Evolutionary conservation across 2,329 filamentous ascomycete genomes (phyloP).

Genomic region (Colletotrichum chlorophyti): DNA sequence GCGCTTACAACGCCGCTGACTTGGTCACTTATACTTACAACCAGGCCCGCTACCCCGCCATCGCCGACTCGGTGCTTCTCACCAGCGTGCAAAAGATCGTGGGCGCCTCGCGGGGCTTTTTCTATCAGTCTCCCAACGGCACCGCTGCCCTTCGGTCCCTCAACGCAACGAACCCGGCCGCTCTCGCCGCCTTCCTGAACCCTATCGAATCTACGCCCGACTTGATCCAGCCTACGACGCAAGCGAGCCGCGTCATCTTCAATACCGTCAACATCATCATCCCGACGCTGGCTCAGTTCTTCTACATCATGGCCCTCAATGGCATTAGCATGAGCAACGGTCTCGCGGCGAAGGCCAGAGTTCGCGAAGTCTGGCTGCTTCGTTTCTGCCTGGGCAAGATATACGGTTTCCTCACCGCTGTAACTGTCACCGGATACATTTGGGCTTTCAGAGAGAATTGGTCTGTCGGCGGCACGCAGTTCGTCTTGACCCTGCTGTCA

Average conservation of each 20-base stretch:
- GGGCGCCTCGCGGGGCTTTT: slow-evolving; percentile 32
- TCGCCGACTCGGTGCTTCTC: slow-evolving; percentile 36
- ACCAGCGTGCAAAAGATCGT: slow-evolving; percentile 38
- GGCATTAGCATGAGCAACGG: slow-evolving; percentile 10
- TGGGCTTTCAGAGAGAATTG: slow-evolving; percentile 53
- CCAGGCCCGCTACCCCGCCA: slow-evolving; percentile 42
- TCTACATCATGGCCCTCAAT: slow-evolving; percentile 33
- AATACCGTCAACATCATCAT: slow-evolving; percentile 49
- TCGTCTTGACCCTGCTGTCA: slow-evolving; percentile 36
- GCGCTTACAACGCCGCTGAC: slow-evolving; percentile 40
- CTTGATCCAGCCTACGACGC: slow-evolving; percentile 40
- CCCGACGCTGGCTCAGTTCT: slow-evolving; percentile 40
- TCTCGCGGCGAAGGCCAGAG: slow-evolving; percentile 12
- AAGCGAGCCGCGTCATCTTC: slow-evolving; percentile 41
- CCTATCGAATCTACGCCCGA: slow-evolving; percentile 38
- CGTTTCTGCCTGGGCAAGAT: slow-evolving; percentile 36
- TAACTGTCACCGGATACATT: slow-evolving; percentile 47
- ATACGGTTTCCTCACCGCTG: slow-evolving; percentile 43
- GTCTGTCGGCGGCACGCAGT: slow-evolving; percentile 40
- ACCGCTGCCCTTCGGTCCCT: slow-evolving; percentile 22
- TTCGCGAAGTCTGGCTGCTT: slow-evolving; percentile 35
- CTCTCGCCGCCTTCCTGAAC: slow-evolving; percentile 40
- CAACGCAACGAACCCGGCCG: slow-evolving; percentile 33
- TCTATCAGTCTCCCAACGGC: slow-evolving; percentile 35
- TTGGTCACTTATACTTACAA: slow-evolving; percentile 44